Evolutionary conservation across 2,329 filamentous ascomycete species (phyloP).

Genomic region (Ceratocystiopsis brevicomis): DNA sequence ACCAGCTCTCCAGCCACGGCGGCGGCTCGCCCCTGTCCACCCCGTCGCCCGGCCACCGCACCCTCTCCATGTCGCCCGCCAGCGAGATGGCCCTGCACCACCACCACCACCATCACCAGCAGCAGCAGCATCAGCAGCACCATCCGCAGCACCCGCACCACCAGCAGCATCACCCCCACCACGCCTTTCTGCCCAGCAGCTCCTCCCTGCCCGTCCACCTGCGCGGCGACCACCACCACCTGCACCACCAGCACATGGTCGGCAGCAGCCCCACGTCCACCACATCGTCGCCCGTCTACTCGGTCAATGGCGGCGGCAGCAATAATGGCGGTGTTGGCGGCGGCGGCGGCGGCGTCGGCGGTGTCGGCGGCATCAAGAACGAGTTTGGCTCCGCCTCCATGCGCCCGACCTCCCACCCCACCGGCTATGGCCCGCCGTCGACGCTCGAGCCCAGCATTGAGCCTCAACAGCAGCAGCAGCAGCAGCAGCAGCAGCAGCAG

Average conservation of each 20-base stretch:
- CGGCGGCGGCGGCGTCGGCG: not conserved
- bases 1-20: constrained; percentile 18
- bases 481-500: constrained; percentile 51
- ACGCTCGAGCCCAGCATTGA: constrained; percentile 75
- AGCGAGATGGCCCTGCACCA: constrained; percentile 61
- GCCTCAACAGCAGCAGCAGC: constrained; percentile 34
- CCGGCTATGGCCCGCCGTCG: constrained; percentile 61
- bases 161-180: not conserved
- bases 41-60: constrained; percentile 30
- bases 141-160: not conserved
- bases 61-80: constrained; percentile 61
- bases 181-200: constrained; percentile 51
- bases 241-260: constrained; percentile 13
- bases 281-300: constrained; percentile 25
- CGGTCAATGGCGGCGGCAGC: not conserved
- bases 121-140: constrained; percentile 21
- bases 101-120: constrained; percentile 61
- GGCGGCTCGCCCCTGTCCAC: constrained; percentile 45
- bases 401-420: constrained; percentile 71
- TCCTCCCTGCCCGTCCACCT: constrained; percentile 70
- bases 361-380: no score
- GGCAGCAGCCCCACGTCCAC: constrained; percentile 48
- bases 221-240: constrained; percentile 47
- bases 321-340: not conserved
- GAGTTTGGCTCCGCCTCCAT: constrained; percentile 31